Evolutionary conservation across 2,329 filamentous ascomycete genomes (phyloP).

Genomic region (Fusarium praegraminearum): DNA sequence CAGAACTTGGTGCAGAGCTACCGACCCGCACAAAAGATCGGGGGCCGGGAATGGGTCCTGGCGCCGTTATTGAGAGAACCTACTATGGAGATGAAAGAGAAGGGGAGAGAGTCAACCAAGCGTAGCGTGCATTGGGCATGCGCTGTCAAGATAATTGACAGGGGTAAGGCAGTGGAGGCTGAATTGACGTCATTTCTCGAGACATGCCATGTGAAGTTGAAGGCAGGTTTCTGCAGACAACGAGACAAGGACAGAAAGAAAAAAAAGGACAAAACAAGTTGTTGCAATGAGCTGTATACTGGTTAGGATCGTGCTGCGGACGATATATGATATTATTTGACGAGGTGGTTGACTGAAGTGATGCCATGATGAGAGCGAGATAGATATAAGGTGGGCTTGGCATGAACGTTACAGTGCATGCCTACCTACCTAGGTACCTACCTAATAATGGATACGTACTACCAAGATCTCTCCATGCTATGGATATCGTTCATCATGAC

Average conservation of each 20-base stretch:
- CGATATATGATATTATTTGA: neutral
- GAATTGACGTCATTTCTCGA: slow-evolving; percentile 34
- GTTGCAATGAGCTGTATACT: slow-evolving; percentile 5
- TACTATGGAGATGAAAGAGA: neutral
- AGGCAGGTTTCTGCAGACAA: slow-evolving; percentile 22
- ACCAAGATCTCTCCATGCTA: neutral
- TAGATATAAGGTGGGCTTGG: slow-evolving; percentile 16
- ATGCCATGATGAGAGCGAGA: slow-evolving; percentile 21
- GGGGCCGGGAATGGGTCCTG: slow-evolving; percentile 24
- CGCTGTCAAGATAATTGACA: slow-evolving; percentile 31
- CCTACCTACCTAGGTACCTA: no score
- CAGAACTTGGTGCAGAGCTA: slow-evolving; percentile 9
- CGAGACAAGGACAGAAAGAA: slow-evolving; percentile 11
- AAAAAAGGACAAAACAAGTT: slow-evolving; percentile 3
- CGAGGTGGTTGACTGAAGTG: neutral
- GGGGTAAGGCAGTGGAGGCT: slow-evolving; percentile 29
- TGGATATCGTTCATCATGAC: slow-evolving; percentile 1
- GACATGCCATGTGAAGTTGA: slow-evolving; percentile 18
- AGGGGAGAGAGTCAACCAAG: neutral
- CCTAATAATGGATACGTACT: neutral
- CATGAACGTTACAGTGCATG: slow-evolving; percentile 13
- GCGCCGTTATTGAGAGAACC: slow-evolving; percentile 18
- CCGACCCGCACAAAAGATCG: neutral
- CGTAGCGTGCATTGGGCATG: slow-evolving; percentile 21
- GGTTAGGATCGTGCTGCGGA: slow-evolving; percentile 1